Base-by-base conservation (phyloP, 192 early-diverging fungal species). In the Umbelopsis sp. region DNA sequence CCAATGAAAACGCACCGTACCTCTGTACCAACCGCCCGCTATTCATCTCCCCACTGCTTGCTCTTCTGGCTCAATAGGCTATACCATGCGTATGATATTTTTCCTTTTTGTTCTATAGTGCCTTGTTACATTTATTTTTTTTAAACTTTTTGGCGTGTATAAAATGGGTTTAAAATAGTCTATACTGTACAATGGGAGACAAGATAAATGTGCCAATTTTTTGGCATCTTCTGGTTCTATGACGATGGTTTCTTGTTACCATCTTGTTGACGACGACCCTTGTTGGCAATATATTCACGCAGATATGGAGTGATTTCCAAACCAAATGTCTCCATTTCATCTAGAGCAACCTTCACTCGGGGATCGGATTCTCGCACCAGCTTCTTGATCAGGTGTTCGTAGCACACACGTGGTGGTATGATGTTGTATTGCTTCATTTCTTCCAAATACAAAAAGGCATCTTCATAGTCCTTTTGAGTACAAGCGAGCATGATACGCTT, bases 401-500 rank as follows among this genome's bases (percentile, higher is more conserved):
- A 89, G 1, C 82, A 81, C 0, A 64, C 47, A 74, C 81, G 79
- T 3, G 72, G 70, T 6, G 91, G 91, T 46, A 85, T 78, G 44
- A 89, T 86, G 70, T 79, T 78, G 23, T 84, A 75, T 21, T 82
- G 76, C 74, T 88, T 88, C 89, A 92, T 89, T 58, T 90, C 84
- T 49, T 91, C 89, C 53, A 92, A 76, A 49, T 90, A 92, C 68
- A 84, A 80, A 70, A 92, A 92, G 30, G 88, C 91, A 41, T 91
- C 88, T 69, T 92, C 91, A 50, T 92, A 92, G 73, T 88, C 81
- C 68, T 72, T 78, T 71, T 88, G 81, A 1, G 75, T 74, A 66
- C 84, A 81, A 27, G 80, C 79, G 5, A 87, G 33, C 35, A 68
- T 47, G n/a, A 92, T 80, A 85, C 91, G 80, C 25, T 78, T 75